Evolutionary conservation across 345 rosid species (phyloP).

Genomic region (Corchorus capsularis): DNA sequence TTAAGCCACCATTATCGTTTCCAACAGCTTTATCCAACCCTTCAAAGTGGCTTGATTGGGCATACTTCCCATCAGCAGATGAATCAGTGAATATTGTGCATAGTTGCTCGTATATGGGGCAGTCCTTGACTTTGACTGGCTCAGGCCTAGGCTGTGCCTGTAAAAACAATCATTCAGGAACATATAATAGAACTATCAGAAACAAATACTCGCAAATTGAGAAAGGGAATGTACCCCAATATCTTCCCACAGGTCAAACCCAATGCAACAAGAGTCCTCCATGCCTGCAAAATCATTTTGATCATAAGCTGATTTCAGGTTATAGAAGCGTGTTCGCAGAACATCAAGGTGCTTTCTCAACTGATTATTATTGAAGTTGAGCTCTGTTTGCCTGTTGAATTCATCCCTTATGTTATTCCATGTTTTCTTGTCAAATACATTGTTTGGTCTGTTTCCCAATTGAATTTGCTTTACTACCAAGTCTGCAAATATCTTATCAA

Average conservation of each 20-base stretch:
- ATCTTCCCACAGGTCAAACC: slow-evolving; percentile 82
- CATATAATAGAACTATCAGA: not conserved
- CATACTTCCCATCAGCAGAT: slow-evolving; percentile 71
- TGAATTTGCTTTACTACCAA: slow-evolving; percentile 74
- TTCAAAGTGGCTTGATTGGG: slow-evolving; percentile 89
- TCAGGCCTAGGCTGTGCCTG: slow-evolving; percentile 64
- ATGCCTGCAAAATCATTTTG: slow-evolving; percentile 50
- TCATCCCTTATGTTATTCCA: slow-evolving; percentile 69
- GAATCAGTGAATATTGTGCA: slow-evolving; percentile 66
- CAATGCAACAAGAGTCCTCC: slow-evolving; percentile 64
- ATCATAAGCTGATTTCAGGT: slow-evolving; percentile 52
- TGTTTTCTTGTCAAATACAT: slow-evolving; percentile 72
- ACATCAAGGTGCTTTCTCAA: slow-evolving; percentile 80
- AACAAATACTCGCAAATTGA: not conserved
- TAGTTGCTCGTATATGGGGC: slow-evolving; percentile 78
- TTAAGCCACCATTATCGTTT: slow-evolving; percentile 28
- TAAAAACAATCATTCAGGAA: slow-evolving; percentile 27
- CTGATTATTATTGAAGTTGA: slow-evolving; percentile 75
- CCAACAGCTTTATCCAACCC: slow-evolving; percentile 54
- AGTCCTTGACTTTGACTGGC: slow-evolving; percentile 55
- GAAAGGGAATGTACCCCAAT: slow-evolving; percentile 45
- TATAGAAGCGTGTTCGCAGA: slow-evolving; percentile 65
- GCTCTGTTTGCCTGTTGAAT: slow-evolving; percentile 62
- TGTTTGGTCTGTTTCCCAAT: slow-evolving; percentile 64
- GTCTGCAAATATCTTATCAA: slow-evolving; percentile 73